Evolutionary conservation across 1,284 basidiomycete genomes (phyloP).

Genomic region (Anthracocystis setariae): DNA sequence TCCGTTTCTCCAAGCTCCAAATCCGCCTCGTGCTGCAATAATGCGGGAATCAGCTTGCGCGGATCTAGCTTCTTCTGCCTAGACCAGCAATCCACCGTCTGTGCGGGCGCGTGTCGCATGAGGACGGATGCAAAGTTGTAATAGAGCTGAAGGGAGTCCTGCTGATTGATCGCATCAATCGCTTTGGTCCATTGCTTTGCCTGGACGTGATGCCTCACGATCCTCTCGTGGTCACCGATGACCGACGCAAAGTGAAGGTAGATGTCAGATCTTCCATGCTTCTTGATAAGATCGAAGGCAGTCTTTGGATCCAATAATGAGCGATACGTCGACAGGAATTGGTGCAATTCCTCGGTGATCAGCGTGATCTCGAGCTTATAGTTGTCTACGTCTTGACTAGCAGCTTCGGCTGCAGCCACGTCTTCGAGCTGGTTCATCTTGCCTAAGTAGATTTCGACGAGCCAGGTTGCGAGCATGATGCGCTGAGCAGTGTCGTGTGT

Average conservation of each 20-base stretch:
- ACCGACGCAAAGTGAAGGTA: conserved; percentile 88
- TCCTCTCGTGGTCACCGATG: conserved; percentile 82
- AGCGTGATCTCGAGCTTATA: conserved; percentile 82
- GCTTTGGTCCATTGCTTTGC: conserved; percentile 93
- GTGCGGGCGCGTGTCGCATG: conserved; percentile 84
- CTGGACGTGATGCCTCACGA: conserved; percentile 90
- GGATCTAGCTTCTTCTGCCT: conserved; percentile 83
- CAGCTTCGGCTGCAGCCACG: conserved; percentile 77
- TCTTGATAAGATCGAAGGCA: conserved; percentile 89
- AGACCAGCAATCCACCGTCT: conserved; percentile 91
- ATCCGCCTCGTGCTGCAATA: conserved; percentile 79
- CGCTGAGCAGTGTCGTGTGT: conserved; percentile 83
- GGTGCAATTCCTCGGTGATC: conserved; percentile 88
- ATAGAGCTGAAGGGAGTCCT: conserved; percentile 85
- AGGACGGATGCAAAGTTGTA: conserved; percentile 91
- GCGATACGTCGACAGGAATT: conserved; percentile 83
- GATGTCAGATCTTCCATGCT: conserved; percentile 90
- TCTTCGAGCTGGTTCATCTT: conserved; percentile 98
- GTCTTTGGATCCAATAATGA: conserved; percentile 83
- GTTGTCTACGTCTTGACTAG: conserved; percentile 86
- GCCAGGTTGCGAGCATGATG: conserved; percentile 98
- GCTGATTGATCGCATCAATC: conserved; percentile 80
- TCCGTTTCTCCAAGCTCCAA: conserved; percentile 70
- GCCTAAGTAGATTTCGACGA: conserved; percentile 94
- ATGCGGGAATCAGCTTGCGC: conserved; percentile 85